Percentiles rank a stretch among this genome's conserved stretches.
phyloP scores from a whole-genome alignment of 2,329 filamentous ascomycete species.

The Colletotrichum sp. region DNA sequence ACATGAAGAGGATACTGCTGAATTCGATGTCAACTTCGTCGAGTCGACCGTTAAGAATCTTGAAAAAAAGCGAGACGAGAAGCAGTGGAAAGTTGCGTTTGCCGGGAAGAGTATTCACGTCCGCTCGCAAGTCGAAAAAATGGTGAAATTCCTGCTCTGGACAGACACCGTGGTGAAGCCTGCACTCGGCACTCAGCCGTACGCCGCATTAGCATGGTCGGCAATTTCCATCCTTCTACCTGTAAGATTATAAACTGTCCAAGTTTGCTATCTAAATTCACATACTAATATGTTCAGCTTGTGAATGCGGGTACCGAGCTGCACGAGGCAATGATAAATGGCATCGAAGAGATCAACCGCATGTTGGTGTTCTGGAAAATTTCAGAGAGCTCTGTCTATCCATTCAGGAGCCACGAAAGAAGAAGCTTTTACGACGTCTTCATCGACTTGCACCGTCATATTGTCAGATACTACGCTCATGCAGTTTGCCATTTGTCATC shows the following conservation, averaged over 20 bases:
- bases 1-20: accelerated
- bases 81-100: background rate
- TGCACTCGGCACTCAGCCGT: background rate
- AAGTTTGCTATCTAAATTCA: too few relatives aligned
- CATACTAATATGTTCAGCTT: background rate
- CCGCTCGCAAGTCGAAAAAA: background rate
- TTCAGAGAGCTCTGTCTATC: background rate
- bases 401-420: background rate
- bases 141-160: background rate
- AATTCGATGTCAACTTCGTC: background rate
- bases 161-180: background rate
- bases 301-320: background rate
- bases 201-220: background rate
- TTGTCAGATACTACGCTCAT: background rate
- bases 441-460: background rate
- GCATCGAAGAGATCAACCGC: background rate
- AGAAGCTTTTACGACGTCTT: accelerated
- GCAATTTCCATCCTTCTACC: background rate
- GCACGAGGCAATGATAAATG: background rate
- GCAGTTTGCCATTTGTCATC: background rate
- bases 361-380: background rate
- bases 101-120: background rate
- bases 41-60: background rate
- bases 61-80: background rate
- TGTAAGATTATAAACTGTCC: accelerated